Evolutionary conservation across 2,329 filamentous ascomycete genomes (phyloP), one percentile per base, ranked within the genome.

Genomic region (Ophiostoma montium): DNA sequence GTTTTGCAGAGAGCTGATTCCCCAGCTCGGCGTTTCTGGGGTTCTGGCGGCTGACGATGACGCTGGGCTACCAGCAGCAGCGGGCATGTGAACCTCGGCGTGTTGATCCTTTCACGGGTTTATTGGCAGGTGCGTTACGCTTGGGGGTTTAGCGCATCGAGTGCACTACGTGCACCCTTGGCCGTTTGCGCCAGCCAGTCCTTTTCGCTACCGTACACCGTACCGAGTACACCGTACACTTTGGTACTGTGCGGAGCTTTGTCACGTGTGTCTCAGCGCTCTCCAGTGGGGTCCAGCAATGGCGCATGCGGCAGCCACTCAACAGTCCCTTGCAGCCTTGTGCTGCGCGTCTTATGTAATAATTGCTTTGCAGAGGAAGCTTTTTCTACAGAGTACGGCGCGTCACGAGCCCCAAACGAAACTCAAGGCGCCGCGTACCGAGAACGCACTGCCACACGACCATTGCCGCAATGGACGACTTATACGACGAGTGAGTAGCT

Each of bases 401-500:
- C 50, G 50, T 51, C 35, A 31, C 13, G 12, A 36, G 35, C 27
- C 35, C 46, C 16, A 48, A 51, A 47, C 35, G 23, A 45, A 27
- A 27, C 31, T 5, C 30, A 23, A 44, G 16, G 27, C 10, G 16
- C 10, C 27, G 23, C 42, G 23, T 31, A 44, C 42, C 12, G 18
- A 44, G 16, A 30, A 7, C 23, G 13, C 39, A 10, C 35, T 33
- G 31, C 8, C 44, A 27, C n/a, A 35, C n/a, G n/a, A 35, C 41
- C 5, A 44, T 27, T 5, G 51, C 51, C 52, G 54, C 58, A 53
- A 61, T 95, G 88, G 89, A 95, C 72, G 89, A 95, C 67, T 80
- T 95, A 59, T 95, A 96, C 65, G 90, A 96, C 70, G 90, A 96
- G 86, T 94, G 70, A 38, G 51, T 52, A 5, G 13, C 35, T 5